Conservation (phyloP, 768 basidiomycete species). For the Phallus indusiatus region DNA sequence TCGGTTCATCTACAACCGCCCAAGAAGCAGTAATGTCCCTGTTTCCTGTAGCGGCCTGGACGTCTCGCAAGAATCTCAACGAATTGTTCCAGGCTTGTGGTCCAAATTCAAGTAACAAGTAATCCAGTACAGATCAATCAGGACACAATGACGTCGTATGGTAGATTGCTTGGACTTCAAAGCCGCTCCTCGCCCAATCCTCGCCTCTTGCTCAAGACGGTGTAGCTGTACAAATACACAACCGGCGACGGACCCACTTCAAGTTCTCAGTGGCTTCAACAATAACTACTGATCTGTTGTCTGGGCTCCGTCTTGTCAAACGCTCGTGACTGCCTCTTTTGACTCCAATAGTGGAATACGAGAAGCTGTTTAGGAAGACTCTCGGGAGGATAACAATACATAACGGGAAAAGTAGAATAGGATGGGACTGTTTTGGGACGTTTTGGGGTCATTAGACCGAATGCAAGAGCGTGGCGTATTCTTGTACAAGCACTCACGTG, state of each 20-base stretch:
- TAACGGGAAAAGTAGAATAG: conserved; percentile 60
- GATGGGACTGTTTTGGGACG: conserved; percentile 83
- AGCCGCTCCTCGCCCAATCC: no score
- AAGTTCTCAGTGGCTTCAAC: conserved; percentile 49
- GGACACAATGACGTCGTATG: conserved; percentile 83
- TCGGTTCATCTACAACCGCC: no score
- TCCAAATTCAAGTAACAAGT: no score
- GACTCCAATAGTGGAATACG: conserved; percentile 89
- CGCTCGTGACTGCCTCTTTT: conserved; percentile 87
- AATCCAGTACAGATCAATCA: no score
- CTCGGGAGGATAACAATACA: conserved; percentile 58
- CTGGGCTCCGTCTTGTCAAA: conserved; percentile 83
- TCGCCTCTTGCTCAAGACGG: conserved; percentile 95
- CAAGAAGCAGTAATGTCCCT: no score
- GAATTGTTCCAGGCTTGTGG: no score
- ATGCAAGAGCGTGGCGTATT: conserved; percentile 88
- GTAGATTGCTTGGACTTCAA: conserved; percentile 83
- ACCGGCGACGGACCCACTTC: conserved; percentile 13
- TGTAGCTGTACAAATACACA: conserved; percentile 72
- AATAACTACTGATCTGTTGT: conserved; percentile 74
- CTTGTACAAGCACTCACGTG: conserved; percentile 72
- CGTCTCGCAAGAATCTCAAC: no score
- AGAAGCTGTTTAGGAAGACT: conserved; percentile 68
- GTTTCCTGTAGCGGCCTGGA: no score
- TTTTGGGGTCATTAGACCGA: conserved; percentile 95